These are phyloP conservation scores for Vishniacozyma victoriae DNA, from an alignment of 768 basidiomycete species.

Conservation along the genomic window DNA sequence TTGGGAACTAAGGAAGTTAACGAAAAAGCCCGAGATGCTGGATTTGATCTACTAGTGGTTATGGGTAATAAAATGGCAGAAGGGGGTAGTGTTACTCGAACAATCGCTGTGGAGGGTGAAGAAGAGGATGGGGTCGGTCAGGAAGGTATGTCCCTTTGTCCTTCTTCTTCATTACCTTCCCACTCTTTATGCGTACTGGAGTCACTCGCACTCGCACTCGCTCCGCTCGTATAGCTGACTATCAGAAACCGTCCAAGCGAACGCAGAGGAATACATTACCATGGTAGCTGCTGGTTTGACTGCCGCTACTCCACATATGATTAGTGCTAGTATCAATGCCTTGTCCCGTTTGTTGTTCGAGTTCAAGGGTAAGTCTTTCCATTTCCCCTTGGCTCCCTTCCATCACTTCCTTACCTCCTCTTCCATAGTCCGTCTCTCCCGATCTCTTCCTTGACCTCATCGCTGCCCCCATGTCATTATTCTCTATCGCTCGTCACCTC, in stretches of 20 bases:
- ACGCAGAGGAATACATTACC: conserved; percentile 84
- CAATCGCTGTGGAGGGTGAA: conserved; percentile 59
- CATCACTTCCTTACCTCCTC: neutral
- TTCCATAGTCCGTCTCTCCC: neutral
- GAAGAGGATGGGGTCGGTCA: conserved; percentile 49
- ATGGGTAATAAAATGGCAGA: conserved; percentile 89
- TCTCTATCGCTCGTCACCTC: no score
- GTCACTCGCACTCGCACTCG: neutral
- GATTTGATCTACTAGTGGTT: conserved; percentile 79
- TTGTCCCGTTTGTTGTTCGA: conserved; percentile 91
- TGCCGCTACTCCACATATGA: conserved; percentile 92
- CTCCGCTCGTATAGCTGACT: conserved; percentile 47
- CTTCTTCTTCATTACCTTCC: conserved; percentile 3
- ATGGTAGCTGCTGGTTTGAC: conserved; percentile 95
- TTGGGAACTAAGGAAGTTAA: conserved; percentile 95
- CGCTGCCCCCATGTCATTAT: no score
- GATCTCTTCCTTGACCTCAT: no score
- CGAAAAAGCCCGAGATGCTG: conserved; percentile 78
- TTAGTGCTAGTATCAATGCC: conserved; percentile 91
- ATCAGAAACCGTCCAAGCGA: conserved; percentile 53
- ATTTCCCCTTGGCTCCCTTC: no score
- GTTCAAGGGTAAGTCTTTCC: conserved; percentile 66
- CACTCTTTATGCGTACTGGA: neutral
- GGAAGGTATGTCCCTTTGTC: conserved; percentile 19
- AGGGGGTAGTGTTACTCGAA: conserved; percentile 69